Percentiles rank a stretch among this genome's conserved stretches.
phyloP scores from a whole-genome alignment of 768 basidiomycete species.

The Pleurotus tuber-regium region DNA sequence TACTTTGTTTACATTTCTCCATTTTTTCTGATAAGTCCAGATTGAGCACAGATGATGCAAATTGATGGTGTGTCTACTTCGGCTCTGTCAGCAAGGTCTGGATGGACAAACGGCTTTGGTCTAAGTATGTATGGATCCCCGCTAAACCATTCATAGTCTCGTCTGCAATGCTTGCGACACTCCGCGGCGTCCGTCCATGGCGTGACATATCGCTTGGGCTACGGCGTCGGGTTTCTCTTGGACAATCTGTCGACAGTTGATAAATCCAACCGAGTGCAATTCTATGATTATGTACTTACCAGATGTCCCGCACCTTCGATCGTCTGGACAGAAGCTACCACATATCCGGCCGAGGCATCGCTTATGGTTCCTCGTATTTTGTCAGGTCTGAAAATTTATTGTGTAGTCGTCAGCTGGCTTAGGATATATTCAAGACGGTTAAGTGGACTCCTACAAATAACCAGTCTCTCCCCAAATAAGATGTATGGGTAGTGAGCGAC shows the following conservation, averaged over 20 bases:
- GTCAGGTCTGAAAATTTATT: neutral
- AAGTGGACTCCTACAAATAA: neutral
- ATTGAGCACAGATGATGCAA: too few species aligned
- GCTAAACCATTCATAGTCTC: too few species aligned
- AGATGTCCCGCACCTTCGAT: neutral
- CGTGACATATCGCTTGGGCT: neutral
- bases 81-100: too few species aligned
- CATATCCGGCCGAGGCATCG: neutral
- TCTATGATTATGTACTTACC: neutral
- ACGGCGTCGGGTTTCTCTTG: slow-evolving; percentile 2
- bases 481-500: slow-evolving; percentile 4
- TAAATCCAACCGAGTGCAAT: neutral
- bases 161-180: too few species aligned
- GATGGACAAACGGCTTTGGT: too few species aligned
- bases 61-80: too few species aligned
- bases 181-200: too few species aligned
- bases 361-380: slow-evolving; percentile 1
- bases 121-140: too few species aligned
- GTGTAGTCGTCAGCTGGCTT: too few species aligned
- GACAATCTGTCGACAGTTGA: neutral
- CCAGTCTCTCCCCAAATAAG: neutral
- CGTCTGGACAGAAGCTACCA: neutral
- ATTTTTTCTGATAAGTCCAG: too few species aligned
- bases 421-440: too few species aligned
- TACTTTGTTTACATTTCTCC: too few species aligned